Evolutionary conservation across 768 basidiomycete species (phyloP), one percentile per base, ranked within the genome.

Genomic region (Pulveroboletus sp.): DNA sequence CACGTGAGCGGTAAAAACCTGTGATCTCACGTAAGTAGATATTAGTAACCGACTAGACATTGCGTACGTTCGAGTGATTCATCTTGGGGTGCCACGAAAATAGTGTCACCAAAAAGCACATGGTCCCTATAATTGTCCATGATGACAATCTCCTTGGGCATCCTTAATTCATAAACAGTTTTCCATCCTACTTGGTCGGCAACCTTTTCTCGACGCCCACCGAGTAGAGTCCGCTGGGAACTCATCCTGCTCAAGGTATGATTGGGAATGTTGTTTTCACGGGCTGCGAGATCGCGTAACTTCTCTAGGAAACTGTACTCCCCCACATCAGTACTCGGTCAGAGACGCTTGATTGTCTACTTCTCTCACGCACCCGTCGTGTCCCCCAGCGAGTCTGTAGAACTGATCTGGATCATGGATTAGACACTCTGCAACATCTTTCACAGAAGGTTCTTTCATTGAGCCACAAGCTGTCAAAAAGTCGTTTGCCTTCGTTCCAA

Each of bases 391-490:
- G 6, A 87, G 68, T 17, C 81, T 66, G 54, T 83, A 86, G 61
- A 93, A 89, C 47, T 74, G 69, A 30, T 71, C 70, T 10, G 89
- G 86, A 64, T 89, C 73, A 8, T 73, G 72, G 11, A 93, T 62
- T 21, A 91, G 66, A 45, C 79, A 82, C 46, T 76, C 73, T 0
- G 81, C 83, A 38, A 90, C 74, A 65, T 92, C 90, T 50, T 89
- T 83, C 6, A 89, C 77, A 39, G 80, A 88, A 5, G 92, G 91
- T 57, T 89, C 86, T 26, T 79, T 81, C 58, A 81, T 85, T 17
- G 89, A 87, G 7, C 94, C 93, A 57, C 89, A 89, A 3, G 85
- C 83, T 39, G 74, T 76, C 21, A 97, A 72, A 67, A 97, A 95
- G 6, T 75, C 71, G 58, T 93, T 93, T 17, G 85, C 93, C 11